Percentiles rank a stretch among this genome's conserved stretches.
Evolutionary conservation across 140 eudicot genomes (phyloP).

Genomic region (Anethum foeniculum): DNA sequence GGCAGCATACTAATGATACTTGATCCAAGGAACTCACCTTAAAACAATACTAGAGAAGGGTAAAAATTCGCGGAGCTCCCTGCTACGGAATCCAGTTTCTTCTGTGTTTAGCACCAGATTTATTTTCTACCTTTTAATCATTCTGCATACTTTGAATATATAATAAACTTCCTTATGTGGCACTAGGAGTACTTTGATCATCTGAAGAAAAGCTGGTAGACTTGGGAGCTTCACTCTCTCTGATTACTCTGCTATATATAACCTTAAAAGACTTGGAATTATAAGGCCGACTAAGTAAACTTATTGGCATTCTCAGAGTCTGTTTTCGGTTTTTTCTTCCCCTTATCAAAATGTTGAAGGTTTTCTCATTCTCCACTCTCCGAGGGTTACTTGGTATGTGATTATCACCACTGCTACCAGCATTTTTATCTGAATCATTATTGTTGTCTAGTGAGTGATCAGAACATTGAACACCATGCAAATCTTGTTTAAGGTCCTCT

Average conservation of each 20-base stretch:
- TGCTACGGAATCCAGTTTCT: constrained; percentile 20
- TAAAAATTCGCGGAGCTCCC: constrained; percentile 32
- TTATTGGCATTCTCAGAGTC: constrained; percentile 85
- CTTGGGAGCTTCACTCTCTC: constrained; percentile 62
- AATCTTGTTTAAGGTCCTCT: constrained; percentile 16
- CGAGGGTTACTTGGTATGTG: constrained; percentile 30
- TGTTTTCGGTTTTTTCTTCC: constrained; percentile 95
- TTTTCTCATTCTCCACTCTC: constrained; percentile 55
- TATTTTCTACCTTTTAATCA: constrained; percentile 19
- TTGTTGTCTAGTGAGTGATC: constrained; percentile 7
- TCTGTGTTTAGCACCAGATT: constrained; percentile 24
- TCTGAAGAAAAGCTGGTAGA: constrained; percentile 39
- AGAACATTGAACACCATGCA: constrained; percentile 13
- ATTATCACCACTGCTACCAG: constrained; percentile 26
- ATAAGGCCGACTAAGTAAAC: constrained; percentile 80
- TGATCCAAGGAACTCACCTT: constrained; percentile 39
- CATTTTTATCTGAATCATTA: constrained; percentile 33
- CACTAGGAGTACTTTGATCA: constrained; percentile 39
- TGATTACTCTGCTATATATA: constrained; percentile 73
- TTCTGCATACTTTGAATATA: neutral
- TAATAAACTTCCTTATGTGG: constrained; percentile 21
- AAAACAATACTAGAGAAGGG: constrained; percentile 20
- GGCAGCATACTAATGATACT: neutral
- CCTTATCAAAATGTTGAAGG: constrained; percentile 70
- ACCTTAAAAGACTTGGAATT: constrained; percentile 83